Evolutionary conservation across 345 rosid genomes (phyloP), one percentile per base, ranked within the genome.

Genomic region (Lagerstroemia speciosa): DNA sequence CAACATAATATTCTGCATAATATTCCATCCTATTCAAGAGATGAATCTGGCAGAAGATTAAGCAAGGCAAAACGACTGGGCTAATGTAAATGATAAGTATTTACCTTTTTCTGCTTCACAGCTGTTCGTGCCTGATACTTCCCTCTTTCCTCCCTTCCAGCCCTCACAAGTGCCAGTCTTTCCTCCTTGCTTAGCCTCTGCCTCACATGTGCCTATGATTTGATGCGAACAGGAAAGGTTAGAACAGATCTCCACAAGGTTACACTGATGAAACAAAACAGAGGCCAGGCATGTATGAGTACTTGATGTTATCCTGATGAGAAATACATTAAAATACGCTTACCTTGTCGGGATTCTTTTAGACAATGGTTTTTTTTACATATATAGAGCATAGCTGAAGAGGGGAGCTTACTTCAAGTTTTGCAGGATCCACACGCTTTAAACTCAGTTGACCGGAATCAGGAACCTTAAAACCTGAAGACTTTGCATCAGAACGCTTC

Each of bases 131-230:
- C 74, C 74, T 71, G 72, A 79, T 78, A 94, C 75, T 87, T 87
- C 62, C 76, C 96, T 72, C 90, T 80, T 45, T 83, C 98, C 78
- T 94, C 97, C 70, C 99, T 84, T 50, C 99, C 99, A 16, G 89
- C 98, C 79, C 76, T 86, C 52, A 94, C 92, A 29, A 86, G 66
- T 27, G 85, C 96, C 61, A 94, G 79, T 68, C 90, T 80, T 78
- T 94, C 90, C 72, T 88, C 90, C 82, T 91, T 94, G 78, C 76
- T 94, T 53, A 89, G 75, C 78, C 79, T 91, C 65, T 78, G 85
- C 80, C 80, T 80, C 71, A 94, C 82, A 76, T 91, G 99, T 79
- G 89, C 97, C 99, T 94, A 70, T 27, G 30, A 34, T 29, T 53
- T 30, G 32, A 19, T 26, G 29, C 30, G 29, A 58, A 53, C 33